Evolutionary conservation across 306 rosid species (phyloP).

Genomic region (Abrus pulchellus): DNA sequence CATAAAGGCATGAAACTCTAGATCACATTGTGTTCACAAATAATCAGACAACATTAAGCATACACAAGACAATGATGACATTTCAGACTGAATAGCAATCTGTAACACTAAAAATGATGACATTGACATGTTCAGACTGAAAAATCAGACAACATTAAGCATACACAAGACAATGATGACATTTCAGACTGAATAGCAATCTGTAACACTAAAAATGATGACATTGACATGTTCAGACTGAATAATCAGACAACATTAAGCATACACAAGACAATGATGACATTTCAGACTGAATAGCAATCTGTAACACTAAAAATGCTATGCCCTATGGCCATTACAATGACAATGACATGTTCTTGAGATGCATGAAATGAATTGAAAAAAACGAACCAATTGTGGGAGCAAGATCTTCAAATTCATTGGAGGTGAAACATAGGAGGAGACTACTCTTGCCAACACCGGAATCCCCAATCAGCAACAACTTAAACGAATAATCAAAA

Average conservation of each 20-base stretch:
- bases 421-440: conserved; percentile 88
- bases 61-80: conserved; percentile 12
- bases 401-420: conserved; percentile 82
- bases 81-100: conserved; percentile 21
- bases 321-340: not conserved
- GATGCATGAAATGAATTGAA: not conserved
- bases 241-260: not conserved
- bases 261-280: conserved; percentile 9
- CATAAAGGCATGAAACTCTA: conserved; percentile 12
- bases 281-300: conserved; percentile 20
- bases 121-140: not conserved
- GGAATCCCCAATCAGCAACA: conserved; percentile 94
- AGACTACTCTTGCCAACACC: conserved; percentile 98
- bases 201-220: too few relatives aligned
- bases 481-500: conserved; percentile 87
- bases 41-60: not conserved
- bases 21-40: not conserved
- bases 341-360: conserved; percentile 14
- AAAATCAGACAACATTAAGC: not conserved
- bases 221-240: not conserved
- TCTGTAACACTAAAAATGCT: not conserved
- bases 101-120: too few relatives aligned
- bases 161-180: conserved; percentile 9
- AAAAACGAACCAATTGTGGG: conserved; percentile 79
- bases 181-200: conserved; percentile 21